phyloP scores from a whole-genome alignment of 352 stramenopile species.

The Globisporangium ultimum region DNA sequence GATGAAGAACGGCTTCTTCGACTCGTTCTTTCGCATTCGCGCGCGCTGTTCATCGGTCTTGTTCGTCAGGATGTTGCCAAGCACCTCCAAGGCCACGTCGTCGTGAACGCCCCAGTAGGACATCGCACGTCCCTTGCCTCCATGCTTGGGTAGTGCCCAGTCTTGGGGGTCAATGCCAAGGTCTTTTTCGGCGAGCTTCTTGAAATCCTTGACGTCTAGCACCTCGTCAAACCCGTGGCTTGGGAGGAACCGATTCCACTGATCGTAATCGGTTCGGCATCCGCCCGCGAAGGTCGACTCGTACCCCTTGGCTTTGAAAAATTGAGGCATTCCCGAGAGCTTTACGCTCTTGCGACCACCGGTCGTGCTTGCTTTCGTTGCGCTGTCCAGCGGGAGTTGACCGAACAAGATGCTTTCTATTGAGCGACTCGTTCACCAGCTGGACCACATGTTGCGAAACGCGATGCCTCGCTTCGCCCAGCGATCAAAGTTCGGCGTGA shows the following conservation, averaged over 20 bases:
- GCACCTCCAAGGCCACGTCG: conserved; percentile 37
- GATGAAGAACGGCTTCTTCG: conserved; percentile 42
- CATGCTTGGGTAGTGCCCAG: conserved; percentile 22
- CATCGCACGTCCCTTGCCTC: conserved; percentile 11
- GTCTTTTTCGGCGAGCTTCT: conserved; percentile 26
- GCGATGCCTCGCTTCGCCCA: conserved; percentile 48
- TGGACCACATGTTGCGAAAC: conserved; percentile 60
- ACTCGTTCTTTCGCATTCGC: conserved; percentile 15
- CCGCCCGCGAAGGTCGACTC: conserved; percentile 44
- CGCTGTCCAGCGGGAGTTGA: conserved; percentile 39
- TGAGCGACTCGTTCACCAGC: conserved; percentile 51
- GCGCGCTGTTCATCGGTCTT: conserved; percentile 30
- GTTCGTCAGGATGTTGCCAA: conserved; percentile 44
- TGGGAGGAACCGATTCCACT: conserved; percentile 44
- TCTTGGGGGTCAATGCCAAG: conserved; percentile 28
- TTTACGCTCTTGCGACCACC: conserved; percentile 22
- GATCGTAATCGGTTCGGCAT: conserved; percentile 38
- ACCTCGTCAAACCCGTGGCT: conserved; percentile 50
- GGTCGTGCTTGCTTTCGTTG: conserved; percentile 31
- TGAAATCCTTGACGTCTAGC: conserved; percentile 34
- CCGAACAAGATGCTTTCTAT: conserved; percentile 52
- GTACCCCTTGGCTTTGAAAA: conserved; percentile 50
- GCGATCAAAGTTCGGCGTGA: conserved; percentile 48
- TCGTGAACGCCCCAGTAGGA: conserved; percentile 50
- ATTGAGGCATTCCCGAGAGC: conserved; percentile 41